These are phyloP conservation scores for Pseudogymnoascus sp. DNA, from an alignment of 2,329 filamentous ascomycete genomes.

Conservation along the genomic window DNA sequence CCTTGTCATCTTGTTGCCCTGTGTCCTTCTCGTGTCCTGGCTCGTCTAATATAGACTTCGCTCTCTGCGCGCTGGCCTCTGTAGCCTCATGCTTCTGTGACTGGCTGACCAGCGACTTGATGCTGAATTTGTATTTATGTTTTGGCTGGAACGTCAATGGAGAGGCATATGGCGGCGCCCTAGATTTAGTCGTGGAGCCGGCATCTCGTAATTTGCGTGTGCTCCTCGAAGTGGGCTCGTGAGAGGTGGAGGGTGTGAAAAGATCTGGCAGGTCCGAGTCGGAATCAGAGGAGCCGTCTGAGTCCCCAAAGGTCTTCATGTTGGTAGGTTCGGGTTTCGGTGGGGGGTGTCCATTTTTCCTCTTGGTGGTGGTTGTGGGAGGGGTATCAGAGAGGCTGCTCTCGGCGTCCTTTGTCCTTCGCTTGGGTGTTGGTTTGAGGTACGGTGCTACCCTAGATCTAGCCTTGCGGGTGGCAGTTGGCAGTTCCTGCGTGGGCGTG, in stretches of 20 bases:
- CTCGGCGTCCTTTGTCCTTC: not conserved
- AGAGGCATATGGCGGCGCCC: constrained; percentile 36
- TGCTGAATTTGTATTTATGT: constrained; percentile 50
- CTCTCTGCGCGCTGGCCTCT: constrained; percentile 44
- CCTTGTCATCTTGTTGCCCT: constrained; percentile 12
- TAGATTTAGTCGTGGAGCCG: constrained; percentile 35
- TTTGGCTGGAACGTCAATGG: constrained; percentile 43
- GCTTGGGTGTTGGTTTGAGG: not conserved
- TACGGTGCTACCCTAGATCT: not conserved
- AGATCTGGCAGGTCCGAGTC: constrained; percentile 3
- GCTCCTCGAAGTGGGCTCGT: not conserved
- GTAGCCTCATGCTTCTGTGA: constrained; percentile 52
- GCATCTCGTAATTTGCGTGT: not conserved
- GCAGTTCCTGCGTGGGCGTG: not conserved
- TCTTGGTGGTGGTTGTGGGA: not conserved
- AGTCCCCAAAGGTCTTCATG: not conserved
- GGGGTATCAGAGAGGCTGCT: not conserved
- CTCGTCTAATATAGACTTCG: constrained; percentile 29
- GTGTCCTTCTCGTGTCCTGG: constrained; percentile 21
- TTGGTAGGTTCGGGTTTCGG: not conserved
- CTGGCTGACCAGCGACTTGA: constrained; percentile 54
- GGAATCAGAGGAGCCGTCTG: not conserved
- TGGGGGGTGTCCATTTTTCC: not conserved
- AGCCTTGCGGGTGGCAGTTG: not conserved
- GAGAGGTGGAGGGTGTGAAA: constrained; percentile 13